Evolutionary conservation across 2,329 filamentous ascomycete species (phyloP).

Genomic region (Escovopsis weberi): DNA sequence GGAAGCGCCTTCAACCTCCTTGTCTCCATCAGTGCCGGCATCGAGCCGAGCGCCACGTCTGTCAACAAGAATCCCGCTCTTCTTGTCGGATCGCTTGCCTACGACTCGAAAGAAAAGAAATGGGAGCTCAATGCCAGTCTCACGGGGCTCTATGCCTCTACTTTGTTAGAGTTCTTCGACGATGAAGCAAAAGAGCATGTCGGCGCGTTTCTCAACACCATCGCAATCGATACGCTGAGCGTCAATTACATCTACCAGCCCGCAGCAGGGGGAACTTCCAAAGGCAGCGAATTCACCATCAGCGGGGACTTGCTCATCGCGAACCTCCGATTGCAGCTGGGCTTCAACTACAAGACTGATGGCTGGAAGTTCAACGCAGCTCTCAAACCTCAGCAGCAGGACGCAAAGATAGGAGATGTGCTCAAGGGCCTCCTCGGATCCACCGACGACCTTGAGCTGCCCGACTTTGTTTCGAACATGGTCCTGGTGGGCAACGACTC

Average conservation of each 20-base stretch:
- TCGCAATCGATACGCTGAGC: constrained; percentile 4
- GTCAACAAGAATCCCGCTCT: not conserved
- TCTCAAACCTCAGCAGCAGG: not conserved
- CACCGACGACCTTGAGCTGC: constrained; percentile 4
- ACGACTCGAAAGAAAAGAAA: not conserved
- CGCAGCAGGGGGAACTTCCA: not conserved
- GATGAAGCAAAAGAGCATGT: constrained; percentile 3
- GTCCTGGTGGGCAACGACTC: not conserved
- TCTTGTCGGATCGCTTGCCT: constrained; percentile 1
- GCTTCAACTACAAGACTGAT: constrained; percentile 3
- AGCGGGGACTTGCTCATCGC: constrained; percentile 7
- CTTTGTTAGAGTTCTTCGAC: constrained; percentile 6
- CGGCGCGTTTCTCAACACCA: constrained; percentile 5
- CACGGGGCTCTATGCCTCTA: constrained; percentile 2
- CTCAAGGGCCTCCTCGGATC: constrained; percentile 3
- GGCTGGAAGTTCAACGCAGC: constrained; percentile 3
- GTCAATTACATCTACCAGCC: constrained; percentile 5
- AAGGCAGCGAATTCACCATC: constrained; percentile 6
- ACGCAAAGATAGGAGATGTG: constrained; percentile 6
- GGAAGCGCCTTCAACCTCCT: constrained; percentile 1
- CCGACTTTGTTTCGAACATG: constrained; percentile 5
- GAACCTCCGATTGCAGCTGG: constrained; percentile 3
- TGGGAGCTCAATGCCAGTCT: constrained; percentile 5
- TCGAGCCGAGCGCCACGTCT: constrained; percentile 1
- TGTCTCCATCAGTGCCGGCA: not conserved